phyloP scores from a whole-genome alignment of 1,284 basidiomycete species.

The Marasmius tenuissimus region DNA sequence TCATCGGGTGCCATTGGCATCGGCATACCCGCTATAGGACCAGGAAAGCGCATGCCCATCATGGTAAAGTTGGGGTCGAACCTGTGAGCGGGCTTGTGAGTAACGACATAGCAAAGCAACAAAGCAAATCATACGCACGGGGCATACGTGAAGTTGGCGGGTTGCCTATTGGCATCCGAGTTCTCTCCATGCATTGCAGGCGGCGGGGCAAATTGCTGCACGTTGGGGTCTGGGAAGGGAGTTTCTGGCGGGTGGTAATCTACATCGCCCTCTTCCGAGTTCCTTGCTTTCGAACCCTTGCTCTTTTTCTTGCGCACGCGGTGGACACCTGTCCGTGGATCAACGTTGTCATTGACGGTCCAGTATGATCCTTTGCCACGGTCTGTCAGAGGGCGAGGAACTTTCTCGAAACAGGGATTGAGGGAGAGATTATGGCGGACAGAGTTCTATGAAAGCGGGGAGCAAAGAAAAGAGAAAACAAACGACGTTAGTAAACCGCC shows the following conservation, averaged over 20 bases:
- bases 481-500: conserved; percentile 41
- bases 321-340: conserved; percentile 82
- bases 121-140: conserved; percentile 36
- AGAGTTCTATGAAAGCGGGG: conserved; percentile 68
- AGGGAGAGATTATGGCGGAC: conserved; percentile 93
- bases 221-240: conserved; percentile 50
- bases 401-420: conserved; percentile 92
- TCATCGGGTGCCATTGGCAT: conserved; percentile 60
- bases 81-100: conserved; percentile 29
- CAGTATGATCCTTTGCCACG: conserved; percentile 86
- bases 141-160: conserved; percentile 54
- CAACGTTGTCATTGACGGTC: conserved; percentile 85
- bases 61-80: conserved; percentile 70
- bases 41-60: conserved; percentile 63
- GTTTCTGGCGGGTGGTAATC: conserved; percentile 58
- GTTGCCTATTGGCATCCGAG: conserved; percentile 54
- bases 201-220: conserved; percentile 48
- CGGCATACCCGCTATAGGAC: conserved; percentile 41
- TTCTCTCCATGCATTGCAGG: conserved; percentile 58
- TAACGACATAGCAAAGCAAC: conserved; percentile 10
- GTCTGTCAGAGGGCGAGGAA: conserved; percentile 85
- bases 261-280: conserved; percentile 49
- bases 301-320: conserved; percentile 80
- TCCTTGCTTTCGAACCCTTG: conserved; percentile 47
- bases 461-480: conserved; percentile 11